Conservation (phyloP, 164 flowering plant species). For the Vitis labrusca region DNA sequence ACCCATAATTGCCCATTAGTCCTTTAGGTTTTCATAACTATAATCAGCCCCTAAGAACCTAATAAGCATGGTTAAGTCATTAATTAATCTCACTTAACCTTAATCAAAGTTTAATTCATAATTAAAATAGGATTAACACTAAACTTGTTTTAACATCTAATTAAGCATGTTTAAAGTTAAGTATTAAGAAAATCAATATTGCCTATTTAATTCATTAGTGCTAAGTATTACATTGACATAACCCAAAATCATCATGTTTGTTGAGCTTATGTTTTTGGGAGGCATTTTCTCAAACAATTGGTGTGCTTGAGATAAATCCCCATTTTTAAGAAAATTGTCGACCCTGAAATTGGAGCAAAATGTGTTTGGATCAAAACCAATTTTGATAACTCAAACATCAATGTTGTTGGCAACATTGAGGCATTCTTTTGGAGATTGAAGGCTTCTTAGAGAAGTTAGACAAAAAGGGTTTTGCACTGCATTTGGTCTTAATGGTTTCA, state of each 20-base stretch:
- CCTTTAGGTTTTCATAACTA: too few relatives aligned
- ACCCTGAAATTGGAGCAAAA: slow-evolving; percentile 50
- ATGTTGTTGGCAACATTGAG: neutral
- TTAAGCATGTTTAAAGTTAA: too few relatives aligned
- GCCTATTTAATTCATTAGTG: too few relatives aligned
- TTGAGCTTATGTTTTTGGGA: slow-evolving; percentile 48
- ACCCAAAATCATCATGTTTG: slow-evolving; percentile 65
- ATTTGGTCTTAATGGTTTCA: slow-evolving; percentile 12
- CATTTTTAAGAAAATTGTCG: slow-evolving; percentile 23
- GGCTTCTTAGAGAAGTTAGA: neutral
- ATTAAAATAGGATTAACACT: too few relatives aligned
- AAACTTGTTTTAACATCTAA: too few relatives aligned
- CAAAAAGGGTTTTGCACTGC: slow-evolving; percentile 12
- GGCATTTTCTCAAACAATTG: slow-evolving; percentile 75
- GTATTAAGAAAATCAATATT: too few relatives aligned
- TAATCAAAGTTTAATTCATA: too few relatives aligned
- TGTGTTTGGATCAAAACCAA: slow-evolving; percentile 60
- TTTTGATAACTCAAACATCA: slow-evolving; percentile 66
- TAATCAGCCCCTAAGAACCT: too few relatives aligned
- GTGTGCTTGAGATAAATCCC: slow-evolving; percentile 45
- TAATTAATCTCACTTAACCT: too few relatives aligned
- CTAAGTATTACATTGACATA: slow-evolving; percentile 19
- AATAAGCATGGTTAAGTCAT: too few relatives aligned
- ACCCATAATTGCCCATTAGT: too few relatives aligned
- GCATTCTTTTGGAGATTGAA: slow-evolving; percentile 1